A percentile compares a stretch with the other conserved stretches of the same genome.
These are phyloP conservation scores for Millerago galiae DNA, from an alignment of 805 yeast genomes.

Conservation along the genomic window DNA sequence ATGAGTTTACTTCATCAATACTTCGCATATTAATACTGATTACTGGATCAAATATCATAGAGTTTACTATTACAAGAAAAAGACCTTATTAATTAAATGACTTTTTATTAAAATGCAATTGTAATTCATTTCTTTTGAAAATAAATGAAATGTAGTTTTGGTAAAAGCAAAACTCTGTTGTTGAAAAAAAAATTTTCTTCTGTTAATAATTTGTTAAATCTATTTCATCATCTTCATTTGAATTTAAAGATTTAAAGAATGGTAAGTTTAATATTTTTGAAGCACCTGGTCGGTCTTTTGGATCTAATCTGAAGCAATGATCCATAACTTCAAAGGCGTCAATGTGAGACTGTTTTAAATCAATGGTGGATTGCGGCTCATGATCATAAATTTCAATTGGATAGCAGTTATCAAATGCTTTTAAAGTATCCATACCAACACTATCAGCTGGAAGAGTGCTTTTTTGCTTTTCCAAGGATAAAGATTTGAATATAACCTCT, in stretches of 20 bases:
- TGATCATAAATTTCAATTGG: slow-evolving; percentile 17
- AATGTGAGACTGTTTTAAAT: slow-evolving; percentile 13
- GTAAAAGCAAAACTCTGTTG: too few relatives aligned
- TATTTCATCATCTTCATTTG: slow-evolving; percentile 7
- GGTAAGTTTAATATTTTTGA: slow-evolving; percentile 52
- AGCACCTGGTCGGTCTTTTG: slow-evolving; percentile 73
- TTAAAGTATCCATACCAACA: slow-evolving; percentile 60
- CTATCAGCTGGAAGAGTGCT: slow-evolving; percentile 66
- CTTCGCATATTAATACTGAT: too few relatives aligned
- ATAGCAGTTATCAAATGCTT: slow-evolving; percentile 18
- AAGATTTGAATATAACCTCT: slow-evolving; percentile 37
- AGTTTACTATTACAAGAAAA: too few relatives aligned
- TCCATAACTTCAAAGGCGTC: slow-evolving; percentile 22
- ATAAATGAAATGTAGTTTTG: too few relatives aligned
- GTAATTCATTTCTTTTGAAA: too few relatives aligned
- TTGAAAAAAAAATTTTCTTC: too few relatives aligned
- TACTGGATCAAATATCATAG: too few relatives aligned
- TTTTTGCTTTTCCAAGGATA: slow-evolving; percentile 42
- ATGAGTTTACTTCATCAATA: too few relatives aligned
- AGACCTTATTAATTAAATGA: too few relatives aligned
- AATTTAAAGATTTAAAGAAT: slow-evolving; percentile 14
- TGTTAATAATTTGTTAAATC: not conserved
- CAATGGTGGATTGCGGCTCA: slow-evolving; percentile 2
- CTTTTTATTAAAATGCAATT: too few relatives aligned
- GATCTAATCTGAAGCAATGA: slow-evolving; percentile 69